These are phyloP conservation scores for Acanthamoeba polyphaga DNA, from an alignment of 208 protist species.

Conservation along the genomic window DNA sequence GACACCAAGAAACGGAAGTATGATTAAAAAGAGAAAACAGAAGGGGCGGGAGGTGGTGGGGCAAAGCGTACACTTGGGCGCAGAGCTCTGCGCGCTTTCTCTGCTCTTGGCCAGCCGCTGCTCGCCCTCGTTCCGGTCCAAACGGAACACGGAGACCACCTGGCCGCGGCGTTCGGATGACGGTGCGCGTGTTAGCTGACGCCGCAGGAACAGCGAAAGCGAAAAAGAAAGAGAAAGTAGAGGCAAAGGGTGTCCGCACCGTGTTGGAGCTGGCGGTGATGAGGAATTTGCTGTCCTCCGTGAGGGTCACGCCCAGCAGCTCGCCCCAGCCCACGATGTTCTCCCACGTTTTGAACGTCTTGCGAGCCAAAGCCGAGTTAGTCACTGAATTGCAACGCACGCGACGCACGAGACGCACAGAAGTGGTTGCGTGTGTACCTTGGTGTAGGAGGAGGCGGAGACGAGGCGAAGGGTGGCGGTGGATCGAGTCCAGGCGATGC, in stretches of 20 bases:
- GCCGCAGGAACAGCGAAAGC: background rate
- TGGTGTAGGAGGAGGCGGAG: background rate
- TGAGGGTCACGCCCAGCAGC: background rate
- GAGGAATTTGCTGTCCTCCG: slow-evolving; percentile 7
- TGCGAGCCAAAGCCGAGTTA: background rate
- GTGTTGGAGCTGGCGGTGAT: slow-evolving; percentile 51
- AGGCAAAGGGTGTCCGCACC: background rate
- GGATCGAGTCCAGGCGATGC: slow-evolving; percentile 44
- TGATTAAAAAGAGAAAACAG: background rate
- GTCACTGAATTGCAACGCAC: background rate
- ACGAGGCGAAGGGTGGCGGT: slow-evolving; percentile 41
- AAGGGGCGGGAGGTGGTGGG: background rate
- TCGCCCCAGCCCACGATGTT: slow-evolving; percentile 44
- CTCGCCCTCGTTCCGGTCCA: slow-evolving; percentile 12
- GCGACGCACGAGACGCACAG: too few species aligned
- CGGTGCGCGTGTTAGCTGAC: background rate
- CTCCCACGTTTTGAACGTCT: slow-evolving; percentile 47
- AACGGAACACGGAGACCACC: slow-evolving; percentile 46
- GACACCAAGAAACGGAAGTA: background rate
- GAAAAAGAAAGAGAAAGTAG: too few species aligned
- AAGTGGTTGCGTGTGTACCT: background rate
- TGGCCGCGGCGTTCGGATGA: background rate
- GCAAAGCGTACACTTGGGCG: background rate
- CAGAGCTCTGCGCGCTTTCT: background rate
- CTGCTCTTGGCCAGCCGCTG: slow-evolving; percentile 19